phyloP scores from a whole-genome alignment of 2,329 filamentous ascomycete genomes.

The Cercospora brassicicola region DNA sequence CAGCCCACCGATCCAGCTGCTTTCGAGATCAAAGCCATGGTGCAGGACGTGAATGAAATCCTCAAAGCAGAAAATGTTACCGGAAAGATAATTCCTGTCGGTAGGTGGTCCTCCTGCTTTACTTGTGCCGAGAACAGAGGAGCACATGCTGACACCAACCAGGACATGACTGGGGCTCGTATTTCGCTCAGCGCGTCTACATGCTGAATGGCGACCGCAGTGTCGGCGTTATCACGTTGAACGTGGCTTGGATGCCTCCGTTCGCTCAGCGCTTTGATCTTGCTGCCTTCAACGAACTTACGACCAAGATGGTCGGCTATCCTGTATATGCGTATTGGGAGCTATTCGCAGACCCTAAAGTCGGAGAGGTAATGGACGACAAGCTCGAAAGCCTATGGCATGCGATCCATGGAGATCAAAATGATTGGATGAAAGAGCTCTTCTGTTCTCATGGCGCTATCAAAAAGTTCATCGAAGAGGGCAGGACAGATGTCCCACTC shows the following conservation, averaged over 20 bases:
- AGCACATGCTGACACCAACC: not conserved
- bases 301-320: constrained; percentile 42
- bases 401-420: constrained; percentile 28
- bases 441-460: constrained; percentile 43
- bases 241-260: constrained; percentile 47
- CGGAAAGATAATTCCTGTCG: constrained; percentile 27
- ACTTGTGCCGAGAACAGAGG: not conserved
- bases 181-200: constrained; percentile 46
- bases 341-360: constrained; percentile 35
- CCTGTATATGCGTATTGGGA: constrained; percentile 48
- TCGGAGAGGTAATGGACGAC: constrained; percentile 41
- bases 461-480: constrained; percentile 29
- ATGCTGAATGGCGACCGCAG: constrained; percentile 45
- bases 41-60: constrained; percentile 45
- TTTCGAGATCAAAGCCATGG: constrained; percentile 43
- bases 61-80: constrained; percentile 41
- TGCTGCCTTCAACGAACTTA: constrained; percentile 37
- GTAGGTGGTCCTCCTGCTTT: constrained; percentile 18
- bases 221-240: constrained; percentile 46
- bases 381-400: constrained; percentile 28
- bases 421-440: constrained; percentile 37
- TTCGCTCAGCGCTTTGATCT: constrained; percentile 41
- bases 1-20: constrained; percentile 43
- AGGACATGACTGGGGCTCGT: constrained; percentile 38
- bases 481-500: constrained; percentile 32